Conservation (phyloP, 768 basidiomycete species). For the Tubosaeta brunneosetosa region DNA sequence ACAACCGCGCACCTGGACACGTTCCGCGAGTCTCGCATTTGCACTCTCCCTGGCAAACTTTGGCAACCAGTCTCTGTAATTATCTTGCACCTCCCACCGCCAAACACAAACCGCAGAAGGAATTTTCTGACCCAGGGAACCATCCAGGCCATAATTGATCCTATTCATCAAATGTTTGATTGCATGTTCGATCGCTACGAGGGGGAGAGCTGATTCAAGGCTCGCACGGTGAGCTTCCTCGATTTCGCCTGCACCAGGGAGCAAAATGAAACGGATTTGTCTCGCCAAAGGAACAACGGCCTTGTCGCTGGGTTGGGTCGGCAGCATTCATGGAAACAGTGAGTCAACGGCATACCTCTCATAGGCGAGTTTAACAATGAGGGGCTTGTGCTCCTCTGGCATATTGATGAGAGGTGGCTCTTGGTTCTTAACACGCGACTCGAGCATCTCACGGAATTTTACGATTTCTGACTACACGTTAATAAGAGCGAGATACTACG, state of each 20-base stretch:
- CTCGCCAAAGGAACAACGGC: conserved; percentile 57
- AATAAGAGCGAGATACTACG: background rate
- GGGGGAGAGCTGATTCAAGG: conserved; percentile 39
- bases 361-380: conserved; percentile 79
- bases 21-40: conserved; percentile 56
- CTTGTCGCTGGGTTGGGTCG: conserved; percentile 58
- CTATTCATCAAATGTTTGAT: conserved; percentile 62
- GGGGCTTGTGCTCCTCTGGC: conserved; percentile 63
- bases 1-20: conserved; percentile 49
- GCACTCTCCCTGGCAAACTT: conserved; percentile 61
- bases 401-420: conserved; percentile 51
- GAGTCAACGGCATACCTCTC: conserved; percentile 59
- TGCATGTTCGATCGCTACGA: conserved; percentile 52
- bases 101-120: conserved; percentile 69
- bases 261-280: conserved; percentile 62
- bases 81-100: conserved; percentile 80
- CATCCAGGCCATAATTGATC: conserved; percentile 77
- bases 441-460: conserved; percentile 68
- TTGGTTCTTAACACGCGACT: conserved; percentile 44
- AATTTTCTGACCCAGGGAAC: conserved; percentile 42
- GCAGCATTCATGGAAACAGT: conserved; percentile 1
- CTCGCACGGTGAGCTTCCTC: conserved; percentile 32
- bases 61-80: conserved; percentile 59
- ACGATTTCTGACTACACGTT: conserved; percentile 55
- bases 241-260: conserved; percentile 61